Conservation (phyloP, 345 rosid species). For the Passiflora organensis region DNA sequence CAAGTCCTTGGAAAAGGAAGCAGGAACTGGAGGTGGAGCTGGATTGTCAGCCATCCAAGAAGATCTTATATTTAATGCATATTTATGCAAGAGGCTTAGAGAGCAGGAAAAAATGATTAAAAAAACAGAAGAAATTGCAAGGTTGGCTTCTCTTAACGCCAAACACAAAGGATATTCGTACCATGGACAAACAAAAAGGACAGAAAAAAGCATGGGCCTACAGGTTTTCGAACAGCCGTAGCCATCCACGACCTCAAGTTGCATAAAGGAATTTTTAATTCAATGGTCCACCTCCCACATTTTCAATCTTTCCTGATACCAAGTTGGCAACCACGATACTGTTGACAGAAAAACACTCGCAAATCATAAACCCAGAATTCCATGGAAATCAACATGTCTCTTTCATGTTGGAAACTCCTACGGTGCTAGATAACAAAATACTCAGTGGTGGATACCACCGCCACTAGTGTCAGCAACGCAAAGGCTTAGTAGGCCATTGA, state of each 20-base stretch:
- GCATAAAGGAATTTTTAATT: constrained; percentile 23
- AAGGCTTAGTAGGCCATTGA: constrained; percentile 8
- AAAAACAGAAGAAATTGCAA: constrained; percentile 1
- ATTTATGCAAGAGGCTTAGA: constrained; percentile 31
- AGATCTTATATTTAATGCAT: constrained; percentile 20
- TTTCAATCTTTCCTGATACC: constrained; percentile 16
- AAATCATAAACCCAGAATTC: constrained; percentile 3
- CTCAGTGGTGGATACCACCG: constrained; percentile 26
- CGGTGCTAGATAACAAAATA: constrained; percentile 1
- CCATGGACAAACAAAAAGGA: constrained; percentile 39
- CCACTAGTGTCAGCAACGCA: constrained; percentile 38
- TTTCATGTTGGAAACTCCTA: constrained; percentile 26
- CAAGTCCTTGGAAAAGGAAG: constrained; percentile 15
- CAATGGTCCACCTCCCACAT: constrained; percentile 25
- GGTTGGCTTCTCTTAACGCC: constrained; percentile 31
- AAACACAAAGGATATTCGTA: constrained; percentile 40
- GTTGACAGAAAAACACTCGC: constrained; percentile 27
- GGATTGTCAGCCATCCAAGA: constrained; percentile 21
- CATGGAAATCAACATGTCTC: constrained; percentile 30
- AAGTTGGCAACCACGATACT: constrained; percentile 20
- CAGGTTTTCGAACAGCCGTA: constrained; percentile 12
- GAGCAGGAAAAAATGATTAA: constrained; percentile 7
- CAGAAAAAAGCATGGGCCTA: constrained; percentile 41
- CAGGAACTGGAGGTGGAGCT: constrained; percentile 5
- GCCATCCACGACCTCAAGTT: constrained; percentile 55